phyloP scores from a whole-genome alignment of 192 early-diverging fungal genomes.

The Coemansia sp. region DNA sequence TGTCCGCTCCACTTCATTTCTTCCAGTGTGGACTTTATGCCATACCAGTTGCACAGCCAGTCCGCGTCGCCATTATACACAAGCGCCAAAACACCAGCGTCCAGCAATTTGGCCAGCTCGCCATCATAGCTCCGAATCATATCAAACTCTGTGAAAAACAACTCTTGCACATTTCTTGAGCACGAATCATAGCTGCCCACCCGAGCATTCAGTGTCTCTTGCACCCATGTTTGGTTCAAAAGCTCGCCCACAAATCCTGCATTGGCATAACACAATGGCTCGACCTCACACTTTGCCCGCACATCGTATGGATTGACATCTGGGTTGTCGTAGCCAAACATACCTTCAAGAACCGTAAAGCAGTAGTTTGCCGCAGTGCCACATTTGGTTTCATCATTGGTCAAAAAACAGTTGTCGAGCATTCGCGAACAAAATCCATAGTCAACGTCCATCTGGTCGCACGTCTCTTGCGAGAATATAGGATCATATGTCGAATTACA shows the following conservation, averaged over 20 bases:
- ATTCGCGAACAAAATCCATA: neutral
- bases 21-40: conserved; percentile 77
- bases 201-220: conserved; percentile 65
- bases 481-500: conserved; percentile 70
- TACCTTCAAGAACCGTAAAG: neutral
- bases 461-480: conserved; percentile 62
- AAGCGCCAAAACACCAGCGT: conserved; percentile 68
- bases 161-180: conserved; percentile 59
- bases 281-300: conserved; percentile 66
- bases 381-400: neutral
- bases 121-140: neutral
- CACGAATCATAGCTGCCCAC: conserved; percentile 64
- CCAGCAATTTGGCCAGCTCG: conserved; percentile 10
- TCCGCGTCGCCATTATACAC: conserved; percentile 91
- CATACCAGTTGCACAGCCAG: conserved; percentile 83
- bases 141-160: neutral
- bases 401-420: neutral
- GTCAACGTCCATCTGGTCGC: conserved; percentile 60
- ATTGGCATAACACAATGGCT: conserved; percentile 75
- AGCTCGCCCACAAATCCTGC: conserved; percentile 64
- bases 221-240: conserved; percentile 68
- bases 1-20: conserved; percentile 81
- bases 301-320: conserved; percentile 88
- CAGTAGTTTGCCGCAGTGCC: neutral
- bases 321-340: conserved; percentile 50